A percentile compares a stretch with the other conserved stretches of the same genome.
Conservation (phyloP, 176 grass and related monocot genomes). For the Triticum timopheevii region DNA sequence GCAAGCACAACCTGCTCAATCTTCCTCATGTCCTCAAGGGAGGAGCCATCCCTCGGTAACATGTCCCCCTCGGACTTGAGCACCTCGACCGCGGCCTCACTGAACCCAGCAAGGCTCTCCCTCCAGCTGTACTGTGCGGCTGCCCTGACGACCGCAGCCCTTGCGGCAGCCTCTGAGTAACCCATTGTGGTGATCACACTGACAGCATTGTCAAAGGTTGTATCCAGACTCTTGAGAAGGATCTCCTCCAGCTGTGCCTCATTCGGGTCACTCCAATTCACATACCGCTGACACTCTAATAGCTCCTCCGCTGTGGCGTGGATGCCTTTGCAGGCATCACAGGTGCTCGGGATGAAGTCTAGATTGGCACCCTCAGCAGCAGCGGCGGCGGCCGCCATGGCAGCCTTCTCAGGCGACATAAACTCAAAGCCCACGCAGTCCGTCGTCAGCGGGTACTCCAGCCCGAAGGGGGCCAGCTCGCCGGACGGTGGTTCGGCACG, state of each 20-base stretch:
- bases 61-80: constrained; percentile 66
- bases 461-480: constrained; percentile 41
- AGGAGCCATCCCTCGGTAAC: constrained; percentile 50
- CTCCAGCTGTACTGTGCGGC: constrained; percentile 57
- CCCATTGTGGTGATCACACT: constrained; percentile 65
- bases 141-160: constrained; percentile 56
- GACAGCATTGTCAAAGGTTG: constrained; percentile 69
- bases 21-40: constrained; percentile 64
- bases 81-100: constrained; percentile 53
- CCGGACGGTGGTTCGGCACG: constrained; percentile 64
- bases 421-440: constrained; percentile 67
- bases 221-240: constrained; percentile 74
- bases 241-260: constrained; percentile 81
- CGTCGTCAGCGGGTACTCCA: constrained; percentile 48
- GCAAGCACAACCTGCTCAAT: constrained; percentile 60
- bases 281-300: constrained; percentile 59
- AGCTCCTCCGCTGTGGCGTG: constrained; percentile 42
- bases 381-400: constrained; percentile 1
- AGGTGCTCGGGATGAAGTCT: constrained; percentile 50
- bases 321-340: constrained; percentile 60
- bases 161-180: constrained; percentile 59
- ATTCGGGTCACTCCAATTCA: constrained; percentile 76
- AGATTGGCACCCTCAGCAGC: constrained; percentile 44
- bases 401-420: constrained; percentile 50
- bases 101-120: constrained; percentile 58